Evolutionary conservation across 257 asterid species (phyloP).

Genomic region (Hygrophila difformis): DNA sequence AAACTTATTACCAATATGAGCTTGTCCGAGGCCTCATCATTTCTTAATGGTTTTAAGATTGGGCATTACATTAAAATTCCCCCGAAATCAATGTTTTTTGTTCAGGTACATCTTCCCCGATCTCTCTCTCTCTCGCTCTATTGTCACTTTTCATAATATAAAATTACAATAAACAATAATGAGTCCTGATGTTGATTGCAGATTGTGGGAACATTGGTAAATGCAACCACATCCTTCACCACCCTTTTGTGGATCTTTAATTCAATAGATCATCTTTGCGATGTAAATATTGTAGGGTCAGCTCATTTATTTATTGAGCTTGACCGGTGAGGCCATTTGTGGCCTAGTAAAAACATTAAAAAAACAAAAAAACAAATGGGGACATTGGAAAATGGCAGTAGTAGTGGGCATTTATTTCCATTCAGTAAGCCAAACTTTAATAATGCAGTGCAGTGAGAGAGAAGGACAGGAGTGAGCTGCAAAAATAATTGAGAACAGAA

Average conservation of each 20-base stretch:
- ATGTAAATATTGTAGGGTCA: too few relatives aligned
- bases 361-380: too few relatives aligned
- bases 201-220: conserved; percentile 51
- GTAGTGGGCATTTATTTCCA: too few relatives aligned
- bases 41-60: conserved; percentile 54
- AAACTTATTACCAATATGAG: conserved; percentile 47
- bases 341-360: too few relatives aligned
- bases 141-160: too few relatives aligned
- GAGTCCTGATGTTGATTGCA: conserved; percentile 5
- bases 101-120: conserved; percentile 26
- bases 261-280: conserved; percentile 37
- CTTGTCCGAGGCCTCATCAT: conserved; percentile 45
- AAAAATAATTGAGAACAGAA: too few relatives aligned
- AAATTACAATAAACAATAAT: not conserved
- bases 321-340: too few relatives aligned
- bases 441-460: too few relatives aligned
- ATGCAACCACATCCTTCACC: conserved; percentile 40
- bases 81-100: conserved; percentile 63
- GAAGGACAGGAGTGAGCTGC: too few relatives aligned
- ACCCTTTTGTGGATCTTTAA: conserved; percentile 75
- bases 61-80: conserved; percentile 76
- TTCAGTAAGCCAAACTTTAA: too few relatives aligned
- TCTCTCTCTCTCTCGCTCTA: not conserved
- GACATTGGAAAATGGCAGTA: too few relatives aligned
- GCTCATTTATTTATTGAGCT: too few relatives aligned